Base-by-base conservation (phyloP, 495 filamentous ascomycete species). In the Aspergillus hancockii region DNA sequence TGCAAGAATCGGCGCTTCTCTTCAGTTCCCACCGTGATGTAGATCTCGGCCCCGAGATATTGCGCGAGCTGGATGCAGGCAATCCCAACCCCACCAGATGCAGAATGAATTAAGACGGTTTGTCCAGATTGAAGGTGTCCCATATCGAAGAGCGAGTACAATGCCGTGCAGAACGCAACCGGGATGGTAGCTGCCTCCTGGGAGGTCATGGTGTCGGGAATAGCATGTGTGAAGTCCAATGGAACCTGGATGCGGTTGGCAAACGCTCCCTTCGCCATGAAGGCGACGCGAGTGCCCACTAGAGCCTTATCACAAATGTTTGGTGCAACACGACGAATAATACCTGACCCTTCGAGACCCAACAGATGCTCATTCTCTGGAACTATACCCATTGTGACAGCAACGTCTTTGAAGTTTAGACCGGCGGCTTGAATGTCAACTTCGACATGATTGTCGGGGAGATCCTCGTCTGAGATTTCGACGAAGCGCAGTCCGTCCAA, bases 391-490 rank as follows among this genome's bases (percentile, higher is more conserved):
- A 81, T 73, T 0, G 67, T 65, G 9, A 67, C 54, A 5, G 71
- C 57, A 1, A 81, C 61, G 53, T 81, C 79, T 28, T 59, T 67
- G 62, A 73, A 78, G 32, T 75, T 76, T 32, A 76, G 36, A 1
- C 67, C 67, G 0, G 59, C 60, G 0, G 65, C 65, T 6, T 63
- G 22, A 3, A 72, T 58, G 3, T 74, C 64, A 30, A 78, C 58
- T 40, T 76, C 72, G 5, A 78, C 63, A 43, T 69, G 57, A 14
- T 65, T 64, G 4, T 52, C 60, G 0, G 66, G 76, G 23, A 78
- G 75, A 60, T 84, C 78, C 23, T 79, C 84, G 64, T 75, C 78
- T 18, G 73, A 79, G 54, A 79, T 76, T 52, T 73, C 70, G 21
- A 62, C 64, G 58, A 50, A 54, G 12, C 38, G 52, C 13, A 54